Base-by-base conservation (phyloP, 139 green algal species). In the Limnomonas spitsbergensis region DNA sequence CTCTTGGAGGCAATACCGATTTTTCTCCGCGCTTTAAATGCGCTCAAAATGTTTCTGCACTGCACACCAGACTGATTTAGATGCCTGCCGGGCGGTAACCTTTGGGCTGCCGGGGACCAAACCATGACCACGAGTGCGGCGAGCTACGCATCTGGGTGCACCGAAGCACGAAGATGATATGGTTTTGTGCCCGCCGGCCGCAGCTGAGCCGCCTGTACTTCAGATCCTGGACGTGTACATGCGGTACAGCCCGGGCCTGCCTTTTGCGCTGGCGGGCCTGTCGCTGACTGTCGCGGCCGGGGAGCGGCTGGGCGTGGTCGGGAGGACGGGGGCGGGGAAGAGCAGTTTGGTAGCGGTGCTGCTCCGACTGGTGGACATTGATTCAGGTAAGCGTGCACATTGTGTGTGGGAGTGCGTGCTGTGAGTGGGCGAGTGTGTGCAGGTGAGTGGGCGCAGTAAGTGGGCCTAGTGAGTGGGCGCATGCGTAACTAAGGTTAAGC, bases 261-360 rank as follows among this genome's bases (percentile, higher is more conserved):
- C 80, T 3, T 75, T 36, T 34, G 88, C 85, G 32, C 88, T 94
- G 37, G 56, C 37, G 20, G 80, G 85, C 0, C 27, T 92, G 26
- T 77, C 53, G 56, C 74, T 89, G 80, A 37, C 38, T 1, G 82
- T 96, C 31, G 26, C 32, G 2, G 66, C 79, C 0, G 86, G 89
- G 2, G 86, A 95, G 83, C 89, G 93, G 73, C 80, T 88, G 36
- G 88, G 86, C 40, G 85, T 97, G 42, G 75, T 88, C 1, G 92
- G 92, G 31, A 84, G 90, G 66, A 94, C 89, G 26, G 93, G 93
- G 52, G 89, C 90, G 1, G 92, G 52, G 24, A 78, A 71, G 26
- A 53, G 47, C 81, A 88, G 80, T 40, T 37, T 91, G 29, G 24
- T 95, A 35, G 84, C 84, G 27, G 84, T 80, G 14, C 67, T 94